These are phyloP conservation scores for Acacia concinna DNA, from an alignment of 331 rosid genomes.

Conservation along the genomic window DNA sequence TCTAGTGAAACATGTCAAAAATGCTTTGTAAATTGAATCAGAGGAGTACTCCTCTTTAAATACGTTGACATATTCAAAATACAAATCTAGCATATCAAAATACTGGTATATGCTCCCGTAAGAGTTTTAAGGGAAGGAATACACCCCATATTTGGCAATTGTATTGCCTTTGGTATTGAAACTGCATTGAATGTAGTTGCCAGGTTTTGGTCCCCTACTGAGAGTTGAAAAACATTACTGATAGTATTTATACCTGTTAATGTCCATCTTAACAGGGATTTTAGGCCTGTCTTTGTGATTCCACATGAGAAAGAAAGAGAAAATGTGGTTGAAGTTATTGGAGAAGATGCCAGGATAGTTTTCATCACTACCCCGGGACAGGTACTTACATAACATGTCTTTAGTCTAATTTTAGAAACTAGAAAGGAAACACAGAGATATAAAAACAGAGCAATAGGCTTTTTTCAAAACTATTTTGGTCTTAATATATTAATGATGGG, in stretches of 20 bases:
- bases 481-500: neutral
- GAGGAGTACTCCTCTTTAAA: neutral
- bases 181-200: neutral
- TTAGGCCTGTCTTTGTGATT: slow-evolving; percentile 83
- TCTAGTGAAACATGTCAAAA: neutral
- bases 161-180: neutral
- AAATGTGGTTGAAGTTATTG: slow-evolving; percentile 60
- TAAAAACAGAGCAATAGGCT: slow-evolving; percentile 1
- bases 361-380: slow-evolving; percentile 92
- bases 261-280: slow-evolving; percentile 48
- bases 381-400: slow-evolving; percentile 44
- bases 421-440: neutral
- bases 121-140: neutral
- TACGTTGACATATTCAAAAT: neutral
- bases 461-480: neutral
- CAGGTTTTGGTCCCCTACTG: neutral
- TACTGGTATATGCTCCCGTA: neutral
- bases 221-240: neutral
- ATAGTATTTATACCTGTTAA: neutral
- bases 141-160: neutral
- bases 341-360: slow-evolving; percentile 70
- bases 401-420: neutral
- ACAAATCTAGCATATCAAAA: neutral
- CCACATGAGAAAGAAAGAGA: slow-evolving; percentile 93
- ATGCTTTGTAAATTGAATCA: no score